Conservation (phyloP, 768 basidiomycete genomes). For the Brasilioporus rufonigricans region DNA sequence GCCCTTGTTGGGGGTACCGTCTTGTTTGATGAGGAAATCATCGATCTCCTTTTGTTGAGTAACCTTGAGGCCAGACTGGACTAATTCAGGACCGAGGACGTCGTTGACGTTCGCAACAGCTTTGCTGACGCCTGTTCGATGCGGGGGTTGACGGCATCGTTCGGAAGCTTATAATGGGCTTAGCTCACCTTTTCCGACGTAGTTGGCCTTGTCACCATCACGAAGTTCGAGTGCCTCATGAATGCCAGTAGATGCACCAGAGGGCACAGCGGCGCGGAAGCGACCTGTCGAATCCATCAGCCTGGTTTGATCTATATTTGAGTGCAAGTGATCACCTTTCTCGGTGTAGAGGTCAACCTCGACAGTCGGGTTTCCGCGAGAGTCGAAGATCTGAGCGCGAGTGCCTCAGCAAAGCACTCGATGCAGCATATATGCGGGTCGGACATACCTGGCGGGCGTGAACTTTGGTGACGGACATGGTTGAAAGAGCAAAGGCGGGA, state of each 20-base stretch:
- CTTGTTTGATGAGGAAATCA: constrained; percentile 96
- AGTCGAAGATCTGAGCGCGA: constrained; percentile 88
- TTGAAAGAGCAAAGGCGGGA: constrained; percentile 31
- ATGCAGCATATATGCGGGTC: constrained; percentile 1
- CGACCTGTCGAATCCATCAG: constrained; percentile 53
- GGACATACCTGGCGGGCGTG: constrained; percentile 82
- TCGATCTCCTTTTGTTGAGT: constrained; percentile 94
- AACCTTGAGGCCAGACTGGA: constrained; percentile 80
- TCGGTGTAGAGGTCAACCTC: constrained; percentile 88
- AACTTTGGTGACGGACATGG: constrained; percentile 91
- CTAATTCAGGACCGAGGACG: constrained; percentile 83
- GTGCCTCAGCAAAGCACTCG: constrained; percentile 8
- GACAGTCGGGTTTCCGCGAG: constrained; percentile 96
- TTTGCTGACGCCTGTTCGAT: constrained; percentile 75
- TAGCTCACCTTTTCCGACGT: constrained; percentile 88
- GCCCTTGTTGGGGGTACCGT: constrained; percentile 98
- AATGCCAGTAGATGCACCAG: constrained; percentile 96
- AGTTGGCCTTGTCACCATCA: constrained; percentile 89
- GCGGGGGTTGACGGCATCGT: not conserved
- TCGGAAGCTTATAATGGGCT: not conserved
- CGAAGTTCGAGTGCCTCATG: constrained; percentile 99
- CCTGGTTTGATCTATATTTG: constrained; percentile 7
- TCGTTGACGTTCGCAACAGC: constrained; percentile 95
- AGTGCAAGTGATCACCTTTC: constrained; percentile 57
- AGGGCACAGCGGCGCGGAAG: constrained; percentile 94